Evolutionary conservation across 1,284 basidiomycete genomes (phyloP), one percentile per base, ranked within the genome.

Genomic region (Abortiporus biennis): DNA sequence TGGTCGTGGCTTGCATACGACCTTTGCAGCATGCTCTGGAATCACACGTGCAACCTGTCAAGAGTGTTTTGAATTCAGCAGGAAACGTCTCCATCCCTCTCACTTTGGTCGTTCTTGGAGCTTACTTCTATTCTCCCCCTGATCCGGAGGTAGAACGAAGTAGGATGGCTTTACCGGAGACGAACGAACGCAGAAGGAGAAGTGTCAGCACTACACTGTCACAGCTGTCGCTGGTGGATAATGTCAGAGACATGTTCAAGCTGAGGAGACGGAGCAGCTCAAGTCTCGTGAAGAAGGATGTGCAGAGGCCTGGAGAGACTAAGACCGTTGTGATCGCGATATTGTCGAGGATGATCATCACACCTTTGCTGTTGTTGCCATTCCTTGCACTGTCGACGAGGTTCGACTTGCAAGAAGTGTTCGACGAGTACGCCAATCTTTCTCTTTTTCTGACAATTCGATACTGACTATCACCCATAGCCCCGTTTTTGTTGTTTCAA

Each of bases 71-170:
- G 47, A 72, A 69, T 17, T 67, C 72, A 20, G 83, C 86, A 0
- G 90, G 91, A 1, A 78, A 76, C 52, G 93, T 90, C 55, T 89
- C 87, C 0, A 85, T 97, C 50, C 93, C 93, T 0, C 60, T 96
- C 19, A 96, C 93, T 2, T 70, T 97, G 29, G 76, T 97, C 46
- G 92, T 96, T 6, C 80, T 97, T 33, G 93, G 93, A 13, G 92
- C 89, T 5, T 96, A 94, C 71, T 96, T 96, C 63, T 84, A 87
- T 58, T 65, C 48, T 4, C 56, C 64, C n/a, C 39, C 50, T 3
- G 53, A 52, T 20, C 47, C 38, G 13, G 54, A 55, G 2, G 47
- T 48, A 25, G 32, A 34, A 15, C 43, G 47, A 37, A 44, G 36
- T 25, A 21, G 43, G 23, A 36, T 17, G 4, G 40, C 43, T 12